Percentiles rank a stretch among this genome's conserved stretches.
These are phyloP conservation scores for Brassica carinata DNA, from an alignment of 345 rosid genomes.

Conservation along the genomic window DNA sequence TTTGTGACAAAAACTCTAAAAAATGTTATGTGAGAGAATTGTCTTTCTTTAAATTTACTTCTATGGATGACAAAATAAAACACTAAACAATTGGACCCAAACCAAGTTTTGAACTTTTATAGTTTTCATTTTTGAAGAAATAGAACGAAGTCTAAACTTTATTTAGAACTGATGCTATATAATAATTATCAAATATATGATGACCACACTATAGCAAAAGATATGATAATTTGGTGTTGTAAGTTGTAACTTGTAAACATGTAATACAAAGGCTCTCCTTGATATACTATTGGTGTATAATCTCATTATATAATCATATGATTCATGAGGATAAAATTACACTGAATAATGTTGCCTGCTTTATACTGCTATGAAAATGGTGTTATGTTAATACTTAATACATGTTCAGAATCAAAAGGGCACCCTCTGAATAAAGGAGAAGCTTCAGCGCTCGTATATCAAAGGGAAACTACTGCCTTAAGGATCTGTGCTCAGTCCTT, in stretches of 20 bases:
- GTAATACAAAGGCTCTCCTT: neutral
- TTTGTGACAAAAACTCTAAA: no score
- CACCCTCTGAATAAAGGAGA: constrained; percentile 17
- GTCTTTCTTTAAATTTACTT: no score
- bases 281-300: neutral
- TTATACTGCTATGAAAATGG: neutral
- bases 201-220: neutral
- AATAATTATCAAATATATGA: neutral
- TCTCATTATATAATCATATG: neutral
- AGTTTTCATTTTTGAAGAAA: neutral
- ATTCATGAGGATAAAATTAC: neutral
- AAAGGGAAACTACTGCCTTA: neutral
- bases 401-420: neutral
- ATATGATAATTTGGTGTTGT: neutral
- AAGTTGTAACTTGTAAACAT: neutral
- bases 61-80: no score
- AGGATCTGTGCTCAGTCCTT: constrained; percentile 3
- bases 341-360: neutral
- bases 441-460: constrained; percentile 16
- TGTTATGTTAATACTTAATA: neutral
- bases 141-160: no score
- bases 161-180: no score
- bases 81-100: neutral
- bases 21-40: no score
- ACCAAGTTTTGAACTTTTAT: neutral